These are phyloP conservation scores for Cyclotella atomus DNA, from an alignment of 108 stramenopile genomes.

Conservation along the genomic window DNA sequence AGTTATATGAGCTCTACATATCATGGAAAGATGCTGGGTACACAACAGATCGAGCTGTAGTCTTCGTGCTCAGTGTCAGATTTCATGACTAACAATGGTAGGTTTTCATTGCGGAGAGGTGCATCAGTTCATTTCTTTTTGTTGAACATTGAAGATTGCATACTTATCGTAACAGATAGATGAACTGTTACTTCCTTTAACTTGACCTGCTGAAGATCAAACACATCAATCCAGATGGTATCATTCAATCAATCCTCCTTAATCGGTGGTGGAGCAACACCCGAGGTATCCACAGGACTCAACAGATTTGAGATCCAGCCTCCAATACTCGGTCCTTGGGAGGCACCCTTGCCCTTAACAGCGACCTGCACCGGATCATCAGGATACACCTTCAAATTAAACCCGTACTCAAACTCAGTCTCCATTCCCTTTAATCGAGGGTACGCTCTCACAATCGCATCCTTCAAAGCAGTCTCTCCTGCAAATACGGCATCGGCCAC, in stretches of 20 bases:
- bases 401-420: slow-evolving; percentile 87
- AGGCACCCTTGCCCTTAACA: slow-evolving; percentile 36
- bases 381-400: slow-evolving; percentile 85
- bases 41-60: too few species aligned
- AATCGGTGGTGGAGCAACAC: slow-evolving; percentile 37
- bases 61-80: too few species aligned
- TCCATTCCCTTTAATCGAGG: slow-evolving; percentile 74
- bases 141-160: too few species aligned
- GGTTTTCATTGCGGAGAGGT: too few species aligned
- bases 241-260: slow-evolving; percentile 7
- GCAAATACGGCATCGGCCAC: slow-evolving; percentile 83
- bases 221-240: neutral
- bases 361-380: slow-evolving; percentile 90
- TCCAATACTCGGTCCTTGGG: slow-evolving; percentile 66
- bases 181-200: neutral
- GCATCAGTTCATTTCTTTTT: too few species aligned
- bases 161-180: neutral
- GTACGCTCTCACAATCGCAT: slow-evolving; percentile 71
- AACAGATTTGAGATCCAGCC: slow-evolving; percentile 85
- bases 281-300: slow-evolving; percentile 74
- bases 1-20: too few species aligned
- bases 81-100: too few species aligned
- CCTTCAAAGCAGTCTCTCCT: slow-evolving; percentile 70
- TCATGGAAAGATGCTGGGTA: too few species aligned
- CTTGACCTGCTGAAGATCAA: too few species aligned